phyloP scores from a whole-genome alignment of 2,329 filamentous ascomycete species.

The Ophiostoma quercus region DNA sequence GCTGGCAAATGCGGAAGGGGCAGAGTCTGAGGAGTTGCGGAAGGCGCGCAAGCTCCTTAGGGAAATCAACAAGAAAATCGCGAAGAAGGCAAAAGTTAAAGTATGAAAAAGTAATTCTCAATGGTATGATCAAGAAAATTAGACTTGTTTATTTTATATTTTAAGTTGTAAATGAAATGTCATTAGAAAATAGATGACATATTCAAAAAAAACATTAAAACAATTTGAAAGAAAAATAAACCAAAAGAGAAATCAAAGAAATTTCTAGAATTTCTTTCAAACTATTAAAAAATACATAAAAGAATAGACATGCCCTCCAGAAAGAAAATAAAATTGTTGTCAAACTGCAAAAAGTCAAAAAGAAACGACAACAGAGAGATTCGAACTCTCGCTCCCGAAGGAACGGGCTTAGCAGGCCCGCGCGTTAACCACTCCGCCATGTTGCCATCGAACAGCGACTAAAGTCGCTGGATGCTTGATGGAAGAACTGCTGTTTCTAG shows the following conservation, averaged over 20 bases:
- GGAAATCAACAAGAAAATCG: background rate
- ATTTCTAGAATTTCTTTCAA: too few species aligned
- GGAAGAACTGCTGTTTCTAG: background rate
- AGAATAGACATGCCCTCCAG: background rate
- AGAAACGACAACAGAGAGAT: slow-evolving; percentile 17
- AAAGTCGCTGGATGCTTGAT: background rate
- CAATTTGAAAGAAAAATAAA: background rate
- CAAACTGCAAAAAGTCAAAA: background rate
- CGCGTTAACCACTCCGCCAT: slow-evolving; percentile 17
- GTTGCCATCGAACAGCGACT: slow-evolving; percentile 3
- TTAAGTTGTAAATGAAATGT: too few species aligned
- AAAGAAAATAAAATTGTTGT: background rate
- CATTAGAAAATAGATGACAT: background rate
- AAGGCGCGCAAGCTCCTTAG: background rate
- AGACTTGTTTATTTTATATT: too few species aligned
- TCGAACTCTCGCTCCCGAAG: slow-evolving; percentile 16
- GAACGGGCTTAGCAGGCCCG: slow-evolving; percentile 17
- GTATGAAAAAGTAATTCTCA: too few species aligned
- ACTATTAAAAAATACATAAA: background rate
- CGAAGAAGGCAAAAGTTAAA: background rate
- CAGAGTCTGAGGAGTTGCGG: background rate
- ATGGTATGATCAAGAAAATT: too few species aligned
- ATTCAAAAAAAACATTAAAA: background rate
- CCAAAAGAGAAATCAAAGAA: background rate
- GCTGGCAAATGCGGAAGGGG: background rate